phyloP scores from a whole-genome alignment of 768 basidiomycete genomes.

The Boletus coccyginus region DNA sequence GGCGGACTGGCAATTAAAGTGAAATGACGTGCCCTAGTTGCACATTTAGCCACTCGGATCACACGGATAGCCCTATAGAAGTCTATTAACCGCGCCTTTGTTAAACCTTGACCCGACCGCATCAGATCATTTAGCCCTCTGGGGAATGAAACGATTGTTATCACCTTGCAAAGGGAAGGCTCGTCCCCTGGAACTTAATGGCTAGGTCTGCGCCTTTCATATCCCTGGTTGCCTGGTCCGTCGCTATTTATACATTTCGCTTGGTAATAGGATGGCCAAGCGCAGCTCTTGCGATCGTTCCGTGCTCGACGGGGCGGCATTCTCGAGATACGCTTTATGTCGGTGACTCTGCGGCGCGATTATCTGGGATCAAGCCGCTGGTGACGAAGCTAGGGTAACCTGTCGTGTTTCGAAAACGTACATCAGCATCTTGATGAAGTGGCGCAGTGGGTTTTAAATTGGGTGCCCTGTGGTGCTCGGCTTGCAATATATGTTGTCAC shows the following conservation, averaged over 20 bases:
- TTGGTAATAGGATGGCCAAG: conserved; percentile 1
- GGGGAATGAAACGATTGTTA: conserved; percentile 18
- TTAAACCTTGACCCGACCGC: conserved; percentile 15
- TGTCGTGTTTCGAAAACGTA: conserved; percentile 18
- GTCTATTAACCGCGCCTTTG: conserved; percentile 19
- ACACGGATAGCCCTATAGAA: conserved; percentile 23
- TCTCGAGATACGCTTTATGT: conserved; percentile 12
- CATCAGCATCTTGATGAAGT: conserved; percentile 14
- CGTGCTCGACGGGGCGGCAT: conserved; percentile 22
- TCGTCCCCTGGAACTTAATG: conserved; percentile 10
- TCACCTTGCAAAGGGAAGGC: conserved; percentile 11
- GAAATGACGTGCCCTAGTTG: conserved; percentile 36
- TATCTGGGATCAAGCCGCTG: conserved; percentile 6
- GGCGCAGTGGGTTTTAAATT: conserved; percentile 11
- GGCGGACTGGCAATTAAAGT: conserved; percentile 54
- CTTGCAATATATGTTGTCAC: conserved; percentile 4
- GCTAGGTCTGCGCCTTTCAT: conserved; percentile 10
- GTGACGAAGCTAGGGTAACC: neutral
- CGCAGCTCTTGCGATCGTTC: conserved; percentile 6
- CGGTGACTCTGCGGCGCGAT: conserved; percentile 23
- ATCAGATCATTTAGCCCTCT: conserved; percentile 23
- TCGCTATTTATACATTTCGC: neutral
- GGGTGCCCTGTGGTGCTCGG: conserved; percentile 2
- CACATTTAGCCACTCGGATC: conserved; percentile 28
- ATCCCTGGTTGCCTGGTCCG: neutral